Percentiles rank a stretch among this genome's conserved stretches.
phyloP scores from a whole-genome alignment of 108 stramenopile species.

The Schizochytrium sp. region DNA sequence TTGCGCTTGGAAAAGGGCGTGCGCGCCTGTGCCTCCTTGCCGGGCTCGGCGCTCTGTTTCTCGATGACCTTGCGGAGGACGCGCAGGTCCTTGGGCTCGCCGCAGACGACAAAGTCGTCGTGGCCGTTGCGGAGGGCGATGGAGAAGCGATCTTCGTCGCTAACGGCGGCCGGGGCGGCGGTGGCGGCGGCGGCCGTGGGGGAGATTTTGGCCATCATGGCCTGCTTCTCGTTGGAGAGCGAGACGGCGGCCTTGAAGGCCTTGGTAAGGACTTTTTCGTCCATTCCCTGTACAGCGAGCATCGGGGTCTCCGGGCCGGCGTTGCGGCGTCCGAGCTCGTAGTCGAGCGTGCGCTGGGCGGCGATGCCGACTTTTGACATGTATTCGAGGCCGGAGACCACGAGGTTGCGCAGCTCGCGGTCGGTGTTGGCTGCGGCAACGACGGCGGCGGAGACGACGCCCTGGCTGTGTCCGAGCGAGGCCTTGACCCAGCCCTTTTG shows the following conservation, averaged over 20 bases:
- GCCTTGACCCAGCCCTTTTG: background rate
- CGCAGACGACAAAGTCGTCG: background rate
- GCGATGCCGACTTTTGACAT: background rate
- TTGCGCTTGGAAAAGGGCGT: constrained; percentile 12
- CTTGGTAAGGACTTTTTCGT: background rate
- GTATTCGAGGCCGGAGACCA: background rate
- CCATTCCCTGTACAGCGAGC: background rate
- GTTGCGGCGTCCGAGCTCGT: background rate
- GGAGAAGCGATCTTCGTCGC: background rate
- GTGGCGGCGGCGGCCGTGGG: background rate
- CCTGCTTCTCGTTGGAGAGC: background rate
- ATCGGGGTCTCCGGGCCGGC: background rate
- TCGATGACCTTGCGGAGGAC: background rate
- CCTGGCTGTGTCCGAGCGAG: constrained; percentile 6
- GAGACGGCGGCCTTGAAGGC: background rate
- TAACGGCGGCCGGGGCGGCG: background rate
- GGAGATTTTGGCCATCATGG: background rate
- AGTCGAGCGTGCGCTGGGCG: background rate
- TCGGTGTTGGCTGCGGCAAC: background rate
- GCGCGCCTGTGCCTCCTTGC: constrained; percentile 15
- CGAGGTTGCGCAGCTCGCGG: background rate
- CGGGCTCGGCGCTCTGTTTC: background rate
- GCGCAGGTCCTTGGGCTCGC: background rate
- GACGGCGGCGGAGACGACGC: background rate
- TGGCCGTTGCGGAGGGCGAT: background rate